A percentile compares a stretch with the other conserved stretches of the same genome.
Evolutionary conservation across 2,329 filamentous ascomycete genomes (phyloP).

Genomic region (Paradendryphiella salina): DNA sequence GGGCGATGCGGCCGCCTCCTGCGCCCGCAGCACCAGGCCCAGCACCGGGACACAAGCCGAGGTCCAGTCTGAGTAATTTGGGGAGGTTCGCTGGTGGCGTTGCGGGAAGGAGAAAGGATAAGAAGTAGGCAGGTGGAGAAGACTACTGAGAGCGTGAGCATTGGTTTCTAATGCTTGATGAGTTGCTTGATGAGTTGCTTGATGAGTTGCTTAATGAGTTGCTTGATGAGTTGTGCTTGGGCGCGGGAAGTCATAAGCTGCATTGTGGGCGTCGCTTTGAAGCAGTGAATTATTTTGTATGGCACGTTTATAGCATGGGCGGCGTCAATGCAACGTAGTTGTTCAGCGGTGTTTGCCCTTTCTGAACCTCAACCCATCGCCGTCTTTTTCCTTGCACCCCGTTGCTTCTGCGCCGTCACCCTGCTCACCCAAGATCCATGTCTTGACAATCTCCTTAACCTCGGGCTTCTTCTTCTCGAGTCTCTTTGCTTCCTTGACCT

Average conservation of each 20-base stretch:
- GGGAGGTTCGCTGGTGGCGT: slow-evolving; percentile 52
- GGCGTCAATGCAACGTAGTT: slow-evolving; percentile 14
- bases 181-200: background rate
- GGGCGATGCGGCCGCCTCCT: slow-evolving; percentile 28
- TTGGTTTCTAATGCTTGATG: background rate
- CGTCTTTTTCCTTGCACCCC: slow-evolving; percentile 29
- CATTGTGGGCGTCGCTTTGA: slow-evolving; percentile 28
- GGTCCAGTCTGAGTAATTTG: slow-evolving; percentile 51
- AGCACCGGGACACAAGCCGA: slow-evolving; percentile 39
- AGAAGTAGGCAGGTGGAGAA: slow-evolving; percentile 28
- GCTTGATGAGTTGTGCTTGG: slow-evolving; percentile 5
- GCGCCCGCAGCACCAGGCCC: slow-evolving; percentile 19
- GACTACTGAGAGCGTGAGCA: background rate
- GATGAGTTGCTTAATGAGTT: background rate
- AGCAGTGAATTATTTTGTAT: background rate
- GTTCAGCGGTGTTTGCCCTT: slow-evolving; percentile 52
- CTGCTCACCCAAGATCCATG: slow-evolving; percentile 62
- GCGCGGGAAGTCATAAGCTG: slow-evolving; percentile 14
- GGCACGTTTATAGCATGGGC: slow-evolving; percentile 5
- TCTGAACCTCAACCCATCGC: slow-evolving; percentile 46
- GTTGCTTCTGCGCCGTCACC: slow-evolving; percentile 16
- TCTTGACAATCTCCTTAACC: slow-evolving; percentile 69
- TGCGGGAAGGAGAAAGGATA: slow-evolving; percentile 41
- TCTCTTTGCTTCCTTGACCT: slow-evolving; percentile 68
- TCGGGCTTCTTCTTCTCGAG: slow-evolving; percentile 65